Evolutionary conservation across 495 filamentous ascomycete genomes (phyloP), one percentile per base, ranked within the genome.

Genomic region (Evernia prunastri): DNA sequence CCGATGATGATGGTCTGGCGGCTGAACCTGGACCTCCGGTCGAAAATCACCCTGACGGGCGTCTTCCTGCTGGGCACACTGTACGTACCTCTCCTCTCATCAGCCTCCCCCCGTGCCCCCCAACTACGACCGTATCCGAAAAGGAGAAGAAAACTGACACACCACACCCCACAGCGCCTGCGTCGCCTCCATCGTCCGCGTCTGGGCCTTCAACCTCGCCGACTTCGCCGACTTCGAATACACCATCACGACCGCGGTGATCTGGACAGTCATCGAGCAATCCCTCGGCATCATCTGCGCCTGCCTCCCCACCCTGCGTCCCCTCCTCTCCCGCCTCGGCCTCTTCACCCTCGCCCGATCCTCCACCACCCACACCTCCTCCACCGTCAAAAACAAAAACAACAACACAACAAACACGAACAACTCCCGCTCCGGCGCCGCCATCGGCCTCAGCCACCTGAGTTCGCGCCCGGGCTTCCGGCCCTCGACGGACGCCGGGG

Each of bases 221-320:
- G 73, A 80, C 20, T 77, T 77, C 9, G 31, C 51, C 2, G 77
- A 75, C 71, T 79, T 71, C 42, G 81, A 65, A 0, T 79, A 85
- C 56, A 79, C 74, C 5, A 70, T 77, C 61, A 82, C 83, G 54
- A 76, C 81, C 59, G 77, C 78, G 1, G 80, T 81, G 0, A 77
- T 81, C 39, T 87, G 85, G 85, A 83, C 81, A 23, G 78, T 82
- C 43, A 75, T 82, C 56, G 84, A 87, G 70, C 76, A 84, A 5
- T 80, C 77, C 61, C 78, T 82, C 17, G 84, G 81, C 6, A 76
- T 86, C 12, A 80, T 79, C 57, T 86, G 82, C 63, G 78, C 79
- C 31, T 86, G 81, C 67, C 76, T 87, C 1, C 82, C 84, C 6
- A 83, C 81, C 12, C 74, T 84, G 11, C 77, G 83, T 1, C 82